Base-by-base conservation (phyloP, 2,329 filamentous ascomycete species). In the Rutstroemia sp. region DNA sequence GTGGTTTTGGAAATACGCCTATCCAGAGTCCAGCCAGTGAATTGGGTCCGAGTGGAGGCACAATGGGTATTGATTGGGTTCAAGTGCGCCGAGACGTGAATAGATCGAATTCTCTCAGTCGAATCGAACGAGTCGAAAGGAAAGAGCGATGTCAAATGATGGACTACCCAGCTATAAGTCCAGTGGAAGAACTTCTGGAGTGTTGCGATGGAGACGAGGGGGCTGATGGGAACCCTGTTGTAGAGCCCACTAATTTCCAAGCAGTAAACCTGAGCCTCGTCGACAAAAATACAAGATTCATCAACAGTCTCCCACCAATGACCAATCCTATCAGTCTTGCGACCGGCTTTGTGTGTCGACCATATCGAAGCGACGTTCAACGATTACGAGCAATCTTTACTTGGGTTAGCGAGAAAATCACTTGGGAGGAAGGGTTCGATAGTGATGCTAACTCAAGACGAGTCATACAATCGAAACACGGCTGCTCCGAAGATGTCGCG, bases 41-140 rank as follows among this genome's bases (percentile, higher is more conserved):
- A 18, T 87, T 87, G 79, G 90, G 87, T 2, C 71, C 87, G 6
- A 79, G 75, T 39, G 70, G 74, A 64, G 75, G 72, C 57, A 69
- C 61, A 30, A 63, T 70, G 25, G 75, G 77, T 1, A 80, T 88
- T 14, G 92, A 97, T 70, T 99, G 94, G 92, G 91, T 99, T n/a
- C 92, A 97, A 70, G 91, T 97, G 21, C 87, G 94, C 38, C 84
- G 94, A 47, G 95, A 99, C 71, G 87, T 99, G 48, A 97, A 99
- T 71, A 83, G 94, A 38, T 95, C 92, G 3, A 97, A 96, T 68
- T 94, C 92, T 0, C 77, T 96, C 39, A 96, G 92, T 71, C 86
- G 85, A 59, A 94, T 92, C 62, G 94, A 99, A 73, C 82, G 86
- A 19, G 79, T 84, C 41, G 94, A 99, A 69, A 79, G 92, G 54